phyloP scores from a whole-genome alignment of 1,139 yeast genomes.

The Lodderomyces parapsilosis region DNA sequence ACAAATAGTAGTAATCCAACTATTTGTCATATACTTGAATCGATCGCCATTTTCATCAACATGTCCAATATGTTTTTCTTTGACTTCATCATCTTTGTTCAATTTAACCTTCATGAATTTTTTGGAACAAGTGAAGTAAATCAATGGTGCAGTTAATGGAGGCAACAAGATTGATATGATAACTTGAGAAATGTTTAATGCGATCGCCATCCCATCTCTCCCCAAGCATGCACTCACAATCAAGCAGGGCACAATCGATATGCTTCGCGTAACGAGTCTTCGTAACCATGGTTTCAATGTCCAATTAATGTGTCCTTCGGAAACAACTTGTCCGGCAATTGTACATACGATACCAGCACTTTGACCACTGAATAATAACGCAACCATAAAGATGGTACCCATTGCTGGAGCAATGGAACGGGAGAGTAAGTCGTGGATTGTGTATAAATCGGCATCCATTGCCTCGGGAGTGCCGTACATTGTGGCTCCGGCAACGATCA shows the following conservation, averaged over 20 bases:
- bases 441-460: constrained; percentile 68
- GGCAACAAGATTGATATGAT: constrained; percentile 72
- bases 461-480: constrained; percentile 66
- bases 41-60: constrained; percentile 13
- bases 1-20: constrained; percentile 52
- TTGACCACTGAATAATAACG: constrained; percentile 73
- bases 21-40: constrained; percentile 55
- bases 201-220: constrained; percentile 57
- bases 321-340: constrained; percentile 81
- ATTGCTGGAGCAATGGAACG: constrained; percentile 64
- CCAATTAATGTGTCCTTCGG: constrained; percentile 84
- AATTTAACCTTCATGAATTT: constrained; percentile 58
- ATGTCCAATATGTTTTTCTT: constrained; percentile 9
- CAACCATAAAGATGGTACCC: constrained; percentile 76
- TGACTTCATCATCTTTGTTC: constrained; percentile 14
- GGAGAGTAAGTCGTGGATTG: constrained; percentile 62
- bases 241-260: constrained; percentile 73
- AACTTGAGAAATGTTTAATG: constrained; percentile 76
- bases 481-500: constrained; percentile 74
- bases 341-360: constrained; percentile 87
- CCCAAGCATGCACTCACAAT: constrained; percentile 64
- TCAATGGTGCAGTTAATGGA: constrained; percentile 72
- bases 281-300: constrained; percentile 73
- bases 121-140: constrained; percentile 67
- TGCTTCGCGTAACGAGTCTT: constrained; percentile 65